These are phyloP conservation scores for Trichoderma guizhouense DNA, from an alignment of 2,329 filamentous ascomycete genomes.

Conservation along the genomic window DNA sequence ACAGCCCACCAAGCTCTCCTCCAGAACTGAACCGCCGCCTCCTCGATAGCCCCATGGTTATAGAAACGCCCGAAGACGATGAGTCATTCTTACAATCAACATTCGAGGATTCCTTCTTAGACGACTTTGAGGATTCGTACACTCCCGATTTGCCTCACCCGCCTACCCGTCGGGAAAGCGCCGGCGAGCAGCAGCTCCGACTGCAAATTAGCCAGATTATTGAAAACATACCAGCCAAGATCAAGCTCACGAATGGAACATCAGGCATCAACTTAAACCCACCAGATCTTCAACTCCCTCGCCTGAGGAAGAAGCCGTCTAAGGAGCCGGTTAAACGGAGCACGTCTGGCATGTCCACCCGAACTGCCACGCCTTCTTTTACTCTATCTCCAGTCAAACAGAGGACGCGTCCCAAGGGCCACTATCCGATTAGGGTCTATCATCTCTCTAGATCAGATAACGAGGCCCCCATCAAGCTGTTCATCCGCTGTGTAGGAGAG, in stretches of 20 bases:
- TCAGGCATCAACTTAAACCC: conserved; percentile 52
- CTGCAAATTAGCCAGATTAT: conserved; percentile 78
- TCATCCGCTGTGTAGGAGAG: conserved; percentile 88
- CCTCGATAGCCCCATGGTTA: conserved; percentile 45
- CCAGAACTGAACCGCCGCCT: conserved; percentile 34
- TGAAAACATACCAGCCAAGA: conserved; percentile 72
- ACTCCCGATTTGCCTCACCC: conserved; percentile 29
- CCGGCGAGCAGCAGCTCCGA: conserved; percentile 66
- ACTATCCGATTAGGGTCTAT: conserved; percentile 83
- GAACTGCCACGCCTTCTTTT: conserved; percentile 63
- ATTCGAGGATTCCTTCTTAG: conserved; percentile 42
- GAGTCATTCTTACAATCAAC: conserved; percentile 40
- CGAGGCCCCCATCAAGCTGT: conserved; percentile 87
- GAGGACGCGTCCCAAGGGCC: conserved; percentile 48
- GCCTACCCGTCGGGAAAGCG: conserved; percentile 32
- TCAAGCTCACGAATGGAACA: conserved; percentile 63
- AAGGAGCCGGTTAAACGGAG: conserved; percentile 45
- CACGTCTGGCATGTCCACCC: conserved; percentile 51
- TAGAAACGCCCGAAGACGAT: conserved; percentile 40
- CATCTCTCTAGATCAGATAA: conserved; percentile 82
- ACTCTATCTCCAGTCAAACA: conserved; percentile 63
- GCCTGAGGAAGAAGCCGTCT: conserved; percentile 42
- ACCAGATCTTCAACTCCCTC: conserved; percentile 53
- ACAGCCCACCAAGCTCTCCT: conserved; percentile 50
- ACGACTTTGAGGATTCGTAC: conserved; percentile 45